Percentiles rank a stretch among this genome's conserved stretches.
Evolutionary conservation across 495 filamentous ascomycete genomes (phyloP).

Genomic region (Trichoderma asperelloides): DNA sequence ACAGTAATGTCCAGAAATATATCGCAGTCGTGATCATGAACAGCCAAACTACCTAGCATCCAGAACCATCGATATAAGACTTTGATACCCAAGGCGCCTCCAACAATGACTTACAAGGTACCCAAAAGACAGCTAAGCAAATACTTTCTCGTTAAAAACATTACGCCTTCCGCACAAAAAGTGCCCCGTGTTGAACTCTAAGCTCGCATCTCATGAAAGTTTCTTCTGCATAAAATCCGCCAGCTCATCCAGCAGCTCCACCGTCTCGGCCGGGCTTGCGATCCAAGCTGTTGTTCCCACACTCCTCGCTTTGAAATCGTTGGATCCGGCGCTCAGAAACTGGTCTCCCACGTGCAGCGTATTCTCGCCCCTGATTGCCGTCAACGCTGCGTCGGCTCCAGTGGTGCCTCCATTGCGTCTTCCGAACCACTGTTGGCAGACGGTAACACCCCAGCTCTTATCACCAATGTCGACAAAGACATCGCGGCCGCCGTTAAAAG

Average conservation of each 20-base stretch:
- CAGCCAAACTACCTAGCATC: too few species aligned
- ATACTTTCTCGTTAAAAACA: background rate
- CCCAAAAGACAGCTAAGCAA: too few species aligned
- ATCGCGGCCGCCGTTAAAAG: conserved; percentile 95
- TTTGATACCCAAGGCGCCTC: too few species aligned
- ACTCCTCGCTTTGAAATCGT: conserved; percentile 82
- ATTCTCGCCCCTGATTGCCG: conserved; percentile 36
- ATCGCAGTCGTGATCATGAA: too few species aligned
- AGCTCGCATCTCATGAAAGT: conserved; percentile 18
- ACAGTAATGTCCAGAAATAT: too few species aligned
- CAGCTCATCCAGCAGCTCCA: conserved; percentile 78
- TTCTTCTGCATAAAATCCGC: conserved; percentile 45
- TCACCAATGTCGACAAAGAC: conserved; percentile 99
- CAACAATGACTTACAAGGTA: too few species aligned
- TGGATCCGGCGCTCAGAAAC: conserved; percentile 89
- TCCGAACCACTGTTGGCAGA: conserved; percentile 84
- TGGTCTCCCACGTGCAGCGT: conserved; percentile 90
- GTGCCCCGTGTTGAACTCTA: background rate
- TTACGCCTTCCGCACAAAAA: background rate
- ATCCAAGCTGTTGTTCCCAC: conserved; percentile 78
- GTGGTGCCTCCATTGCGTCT: conserved; percentile 17
- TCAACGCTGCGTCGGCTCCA: conserved; percentile 7
- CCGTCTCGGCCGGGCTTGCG: conserved; percentile 82
- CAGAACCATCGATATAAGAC: too few species aligned
- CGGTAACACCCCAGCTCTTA: conserved; percentile 88